Conservation (phyloP, 1,139 yeast species). For the Blastobotrys proliferans region DNA sequence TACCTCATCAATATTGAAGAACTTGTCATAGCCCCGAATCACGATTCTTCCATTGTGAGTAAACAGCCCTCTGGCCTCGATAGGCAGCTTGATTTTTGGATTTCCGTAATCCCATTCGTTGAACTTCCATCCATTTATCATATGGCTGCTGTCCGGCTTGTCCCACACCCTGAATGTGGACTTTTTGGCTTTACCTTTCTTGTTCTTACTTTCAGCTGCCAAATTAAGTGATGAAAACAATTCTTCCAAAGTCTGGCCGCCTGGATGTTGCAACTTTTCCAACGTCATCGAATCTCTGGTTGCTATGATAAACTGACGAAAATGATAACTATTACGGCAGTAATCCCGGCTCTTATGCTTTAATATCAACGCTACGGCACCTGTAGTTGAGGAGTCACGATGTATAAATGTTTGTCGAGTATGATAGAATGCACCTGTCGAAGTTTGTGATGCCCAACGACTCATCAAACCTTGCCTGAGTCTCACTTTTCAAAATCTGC, state of each 20-base stretch:
- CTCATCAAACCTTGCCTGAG: too few species aligned
- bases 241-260: conserved; percentile 9
- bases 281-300: too few species aligned
- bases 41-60: conserved; percentile 53
- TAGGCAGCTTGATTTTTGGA: conserved; percentile 53
- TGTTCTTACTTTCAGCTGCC: conserved; percentile 5
- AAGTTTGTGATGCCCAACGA: too few species aligned
- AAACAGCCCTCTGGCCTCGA: conserved; percentile 81
- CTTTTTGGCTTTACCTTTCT: conserved; percentile 25
- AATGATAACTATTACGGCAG: too few species aligned
- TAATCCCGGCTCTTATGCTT: too few species aligned
- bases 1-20: conserved; percentile 76
- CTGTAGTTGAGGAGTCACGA: too few species aligned
- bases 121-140: conserved; percentile 62
- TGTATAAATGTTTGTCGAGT: too few species aligned
- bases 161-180: conserved; percentile 30
- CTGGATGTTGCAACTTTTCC: conserved; percentile 9
- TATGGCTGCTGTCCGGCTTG: conserved; percentile 22
- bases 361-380: too few species aligned
- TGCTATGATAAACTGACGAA: too few species aligned
- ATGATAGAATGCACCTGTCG: too few species aligned
- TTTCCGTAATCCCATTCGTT: conserved; percentile 83
- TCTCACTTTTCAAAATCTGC: too few species aligned
- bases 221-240: conserved; percentile 9
- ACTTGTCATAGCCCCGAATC: conserved; percentile 90